These are phyloP conservation scores for Anthracocystis setariae DNA, from an alignment of 1,284 basidiomycete species.

Conservation along the genomic window DNA sequence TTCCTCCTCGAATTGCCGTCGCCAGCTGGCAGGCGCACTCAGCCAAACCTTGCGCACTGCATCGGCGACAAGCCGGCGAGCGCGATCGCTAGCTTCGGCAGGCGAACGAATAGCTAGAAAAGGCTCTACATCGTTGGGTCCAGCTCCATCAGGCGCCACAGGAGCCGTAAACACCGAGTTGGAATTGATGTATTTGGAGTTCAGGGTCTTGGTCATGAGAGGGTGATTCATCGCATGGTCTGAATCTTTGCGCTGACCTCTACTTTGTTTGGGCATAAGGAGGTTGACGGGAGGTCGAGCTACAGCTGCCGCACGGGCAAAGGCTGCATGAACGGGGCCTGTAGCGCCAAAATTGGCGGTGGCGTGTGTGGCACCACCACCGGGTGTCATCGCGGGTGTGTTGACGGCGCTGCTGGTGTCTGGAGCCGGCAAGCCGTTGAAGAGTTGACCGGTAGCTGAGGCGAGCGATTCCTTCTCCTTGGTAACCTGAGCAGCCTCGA, in stretches of 20 bases:
- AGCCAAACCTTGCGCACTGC: constrained; percentile 63
- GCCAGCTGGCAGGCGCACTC: constrained; percentile 63
- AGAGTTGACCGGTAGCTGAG: constrained; percentile 49
- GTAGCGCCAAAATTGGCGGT: constrained; percentile 49
- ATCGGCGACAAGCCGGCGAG: constrained; percentile 60
- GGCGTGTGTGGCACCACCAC: constrained; percentile 36
- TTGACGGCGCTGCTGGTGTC: constrained; percentile 60
- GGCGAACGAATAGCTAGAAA: constrained; percentile 63
- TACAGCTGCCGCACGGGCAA: constrained; percentile 51
- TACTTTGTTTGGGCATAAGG: constrained; percentile 34
- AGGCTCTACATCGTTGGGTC: constrained; percentile 50
- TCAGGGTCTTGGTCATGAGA: constrained; percentile 21
- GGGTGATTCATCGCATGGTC: constrained; percentile 11
- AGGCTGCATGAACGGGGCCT: constrained; percentile 49
- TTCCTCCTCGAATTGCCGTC: constrained; percentile 60
- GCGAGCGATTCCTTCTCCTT: constrained; percentile 46
- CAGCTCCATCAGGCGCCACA: constrained; percentile 53
- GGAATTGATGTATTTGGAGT: constrained; percentile 39
- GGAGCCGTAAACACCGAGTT: constrained; percentile 53
- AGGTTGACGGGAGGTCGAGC: constrained; percentile 50
- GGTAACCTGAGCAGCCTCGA: constrained; percentile 49
- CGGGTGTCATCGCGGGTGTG: constrained; percentile 60
- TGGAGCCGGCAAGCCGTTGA: constrained; percentile 58
- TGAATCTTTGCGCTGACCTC: constrained; percentile 5
- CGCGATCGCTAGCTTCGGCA: constrained; percentile 58